A percentile compares a stretch with the other conserved stretches of the same genome.
These are phyloP conservation scores for Russula olivacea DNA, from an alignment of 768 basidiomycete genomes.

Conservation along the genomic window DNA sequence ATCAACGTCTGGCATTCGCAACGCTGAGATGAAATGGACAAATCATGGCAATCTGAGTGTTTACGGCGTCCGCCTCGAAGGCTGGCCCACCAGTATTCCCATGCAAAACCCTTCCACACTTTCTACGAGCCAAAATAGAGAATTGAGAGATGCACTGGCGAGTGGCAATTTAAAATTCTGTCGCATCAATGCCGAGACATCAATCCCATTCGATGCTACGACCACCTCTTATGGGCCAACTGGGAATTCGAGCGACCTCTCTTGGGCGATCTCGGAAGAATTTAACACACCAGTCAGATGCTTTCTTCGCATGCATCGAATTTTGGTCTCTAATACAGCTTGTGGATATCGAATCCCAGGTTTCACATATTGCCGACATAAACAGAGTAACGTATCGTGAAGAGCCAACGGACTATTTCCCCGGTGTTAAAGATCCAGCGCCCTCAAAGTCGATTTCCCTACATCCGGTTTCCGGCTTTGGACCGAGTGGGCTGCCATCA, in stretches of 20 bases:
- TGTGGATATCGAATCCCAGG: slow-evolving; percentile 3
- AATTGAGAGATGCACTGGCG: slow-evolving; percentile 44
- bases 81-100: slow-evolving; percentile 59
- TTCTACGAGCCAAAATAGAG: slow-evolving; percentile 49
- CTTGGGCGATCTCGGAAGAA: slow-evolving; percentile 24
- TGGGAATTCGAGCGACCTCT: slow-evolving; percentile 13
- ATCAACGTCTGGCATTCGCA: slow-evolving; percentile 50
- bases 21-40: slow-evolving; percentile 74
- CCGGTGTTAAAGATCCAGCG: not conserved
- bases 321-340: slow-evolving; percentile 1
- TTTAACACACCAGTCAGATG: slow-evolving; percentile 16
- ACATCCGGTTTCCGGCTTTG: not conserved
- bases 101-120: slow-evolving; percentile 57
- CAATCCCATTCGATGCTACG: not conserved
- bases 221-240: slow-evolving; percentile 1
- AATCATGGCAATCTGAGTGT: slow-evolving; percentile 51
- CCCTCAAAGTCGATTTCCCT: not conserved
- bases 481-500: not conserved
- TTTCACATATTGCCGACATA: slow-evolving; percentile 1
- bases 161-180: slow-evolving; percentile 45
- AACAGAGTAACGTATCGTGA: slow-evolving; percentile 3
- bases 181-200: slow-evolving; percentile 6
- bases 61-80: slow-evolving; percentile 55
- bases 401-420: slow-evolving; percentile 11
- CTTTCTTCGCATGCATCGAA: not conserved